A percentile compares a stretch with the other conserved stretches of the same genome.
These are phyloP conservation scores for Acorus calamus DNA, from an alignment of 106 monocot species.

Conservation along the genomic window DNA sequence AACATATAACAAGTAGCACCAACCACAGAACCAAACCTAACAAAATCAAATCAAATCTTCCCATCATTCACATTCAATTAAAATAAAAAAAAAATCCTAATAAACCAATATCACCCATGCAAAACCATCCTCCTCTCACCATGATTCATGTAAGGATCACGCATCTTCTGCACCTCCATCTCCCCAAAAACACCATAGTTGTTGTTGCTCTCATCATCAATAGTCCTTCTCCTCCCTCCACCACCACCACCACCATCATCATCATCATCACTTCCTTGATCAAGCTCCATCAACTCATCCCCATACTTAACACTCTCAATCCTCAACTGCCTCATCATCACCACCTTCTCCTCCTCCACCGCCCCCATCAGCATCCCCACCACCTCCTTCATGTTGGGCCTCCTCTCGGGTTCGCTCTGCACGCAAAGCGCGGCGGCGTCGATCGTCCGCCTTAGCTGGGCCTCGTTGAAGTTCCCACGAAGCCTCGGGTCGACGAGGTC, in stretches of 20 bases:
- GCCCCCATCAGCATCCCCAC: not conserved
- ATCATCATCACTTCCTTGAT: not conserved
- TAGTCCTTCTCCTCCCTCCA: not conserved
- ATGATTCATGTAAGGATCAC: not conserved
- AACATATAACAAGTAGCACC: too few species aligned
- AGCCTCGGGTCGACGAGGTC: conserved; percentile 3
- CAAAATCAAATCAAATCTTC: too few species aligned
- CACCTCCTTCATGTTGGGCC: conserved; percentile 4
- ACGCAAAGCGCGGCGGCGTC: not conserved
- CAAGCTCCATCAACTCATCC: not conserved
- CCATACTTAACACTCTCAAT: conserved; percentile 1
- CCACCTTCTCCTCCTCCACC: not conserved
- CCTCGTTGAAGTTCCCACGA: not conserved
- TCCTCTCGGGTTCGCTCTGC: not conserved
- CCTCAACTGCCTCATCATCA: not conserved
- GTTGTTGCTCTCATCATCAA: not conserved
- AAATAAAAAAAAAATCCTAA: too few species aligned
- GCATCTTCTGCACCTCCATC: conserved; percentile 3
- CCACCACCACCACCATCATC: not conserved
- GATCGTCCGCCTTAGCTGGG: not conserved
- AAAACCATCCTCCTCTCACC: too few species aligned
- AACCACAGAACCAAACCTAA: too few species aligned
- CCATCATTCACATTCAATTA: too few species aligned
- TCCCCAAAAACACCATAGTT: not conserved
- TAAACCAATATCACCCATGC: too few species aligned